These are phyloP conservation scores for Musa schizocarpa DNA, from an alignment of 176 grass and related monocot species.

Conservation along the genomic window DNA sequence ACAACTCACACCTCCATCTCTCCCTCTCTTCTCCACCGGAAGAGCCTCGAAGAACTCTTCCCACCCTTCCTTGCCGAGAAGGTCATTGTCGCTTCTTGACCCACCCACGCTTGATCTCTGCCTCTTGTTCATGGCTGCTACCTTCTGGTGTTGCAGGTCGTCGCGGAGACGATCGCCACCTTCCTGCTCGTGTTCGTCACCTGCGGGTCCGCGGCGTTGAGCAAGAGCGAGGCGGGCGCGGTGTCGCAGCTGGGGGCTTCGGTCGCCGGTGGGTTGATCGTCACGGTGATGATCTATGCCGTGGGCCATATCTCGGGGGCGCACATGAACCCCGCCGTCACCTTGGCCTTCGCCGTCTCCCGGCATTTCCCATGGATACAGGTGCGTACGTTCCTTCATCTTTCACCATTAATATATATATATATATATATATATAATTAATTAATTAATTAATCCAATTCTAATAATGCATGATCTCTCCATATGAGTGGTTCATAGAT, in stretches of 20 bases:
- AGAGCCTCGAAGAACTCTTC: conserved; percentile 35
- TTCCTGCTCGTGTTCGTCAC: conserved; percentile 97
- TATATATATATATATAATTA: too few species aligned
- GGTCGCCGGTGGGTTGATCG: conserved; percentile 81
- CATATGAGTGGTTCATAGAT: too few species aligned
- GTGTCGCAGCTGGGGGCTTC: conserved; percentile 92
- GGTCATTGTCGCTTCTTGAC: conserved; percentile 22
- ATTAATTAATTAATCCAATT: too few species aligned
- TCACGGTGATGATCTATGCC: conserved; percentile 93
- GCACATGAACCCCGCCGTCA: conserved; percentile 99
- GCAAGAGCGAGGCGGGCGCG: conserved; percentile 15
- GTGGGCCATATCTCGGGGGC: conserved; percentile 97
- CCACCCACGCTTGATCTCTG: background rate
- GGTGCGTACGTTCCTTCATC: conserved; percentile 15
- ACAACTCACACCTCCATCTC: conserved; percentile 31
- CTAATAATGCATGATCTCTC: too few species aligned
- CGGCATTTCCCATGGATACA: conserved; percentile 94
- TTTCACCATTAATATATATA: too few species aligned
- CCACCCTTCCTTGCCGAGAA: conserved; percentile 80
- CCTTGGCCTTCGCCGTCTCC: conserved; percentile 70
- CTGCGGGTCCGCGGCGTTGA: conserved; percentile 55
- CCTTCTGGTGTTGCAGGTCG: conserved; percentile 33
- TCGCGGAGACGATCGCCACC: conserved; percentile 67
- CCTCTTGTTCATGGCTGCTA: too few species aligned
- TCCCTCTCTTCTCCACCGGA: background rate